phyloP scores from a whole-genome alignment of 495 filamentous ascomycete genomes.

The Xylona heveae region DNA sequence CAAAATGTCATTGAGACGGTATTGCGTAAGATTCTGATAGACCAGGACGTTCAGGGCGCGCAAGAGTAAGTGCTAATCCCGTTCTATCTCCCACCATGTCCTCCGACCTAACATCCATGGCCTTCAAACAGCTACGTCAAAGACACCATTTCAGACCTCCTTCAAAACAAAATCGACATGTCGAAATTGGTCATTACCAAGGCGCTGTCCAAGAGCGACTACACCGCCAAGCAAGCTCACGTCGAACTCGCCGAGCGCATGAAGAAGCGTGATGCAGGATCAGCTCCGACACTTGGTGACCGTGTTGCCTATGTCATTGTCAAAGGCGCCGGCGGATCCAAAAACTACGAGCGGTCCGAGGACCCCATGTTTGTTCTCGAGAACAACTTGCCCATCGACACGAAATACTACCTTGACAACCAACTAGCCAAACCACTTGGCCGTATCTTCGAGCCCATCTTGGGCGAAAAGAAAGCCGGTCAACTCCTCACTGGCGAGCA shows the following conservation, averaged over 20 bases:
- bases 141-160: slow-evolving; percentile 77
- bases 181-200: slow-evolving; percentile 98
- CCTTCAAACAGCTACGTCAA: slow-evolving; percentile 62
- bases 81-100: neutral
- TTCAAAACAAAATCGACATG: slow-evolving; percentile 98
- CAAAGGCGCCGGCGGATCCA: slow-evolving; percentile 69
- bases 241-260: slow-evolving; percentile 86
- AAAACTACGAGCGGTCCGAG: slow-evolving; percentile 88
- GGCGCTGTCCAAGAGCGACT: slow-evolving; percentile 66
- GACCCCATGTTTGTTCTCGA: slow-evolving; percentile 94
- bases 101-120: slow-evolving; percentile 1
- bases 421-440: slow-evolving; percentile 86
- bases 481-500: slow-evolving; percentile 75
- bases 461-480: slow-evolving; percentile 74
- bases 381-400: slow-evolving; percentile 94
- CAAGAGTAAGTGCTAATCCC: slow-evolving; percentile 50
- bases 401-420: slow-evolving; percentile 97
- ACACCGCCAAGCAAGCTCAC: slow-evolving; percentile 82
- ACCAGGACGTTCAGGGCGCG: slow-evolving; percentile 67
- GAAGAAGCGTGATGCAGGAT: slow-evolving; percentile 88
- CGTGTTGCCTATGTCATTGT: slow-evolving; percentile 97
- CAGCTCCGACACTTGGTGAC: slow-evolving; percentile 83
- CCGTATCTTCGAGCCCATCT: slow-evolving; percentile 92
- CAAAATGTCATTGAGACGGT: slow-evolving; percentile 97
- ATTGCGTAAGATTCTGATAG: slow-evolving; percentile 85